Base-by-base conservation (phyloP, 2,329 filamentous ascomycete species). In the Penicillium occitanis region DNA sequence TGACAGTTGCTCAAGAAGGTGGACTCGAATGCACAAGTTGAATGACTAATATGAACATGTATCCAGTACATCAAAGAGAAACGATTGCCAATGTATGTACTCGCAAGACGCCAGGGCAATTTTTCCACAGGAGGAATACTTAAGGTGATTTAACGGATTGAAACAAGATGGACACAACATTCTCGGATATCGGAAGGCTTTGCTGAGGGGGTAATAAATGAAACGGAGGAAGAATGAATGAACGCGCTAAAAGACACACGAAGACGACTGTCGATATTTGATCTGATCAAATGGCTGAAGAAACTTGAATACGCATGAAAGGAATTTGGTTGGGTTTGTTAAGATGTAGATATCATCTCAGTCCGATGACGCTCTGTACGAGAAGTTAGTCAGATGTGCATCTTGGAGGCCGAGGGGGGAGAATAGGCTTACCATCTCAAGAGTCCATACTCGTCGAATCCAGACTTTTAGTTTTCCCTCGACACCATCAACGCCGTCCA, bases 361-460 rank as follows among this genome's bases (percentile, higher is more conserved):
- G 84, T 65, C 92, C 92, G 77, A 96, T 95, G 64, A 95, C 92
- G 76, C 91, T 95, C 92, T 86, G 71, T 59, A 46, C 11, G 25
- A 22, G 11, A 51, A 28, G 40, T 42, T 51, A 63, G 53, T 28
- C 44, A 33, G 17, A 30, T 53, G 59, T 28, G 63, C 74, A 70
- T 76, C 73, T 61, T 58, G 50, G 22, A 61, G 17, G 35, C 44
- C 33, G 30, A 30, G 10, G 30, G 28, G 5, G 11, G 42, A 33
- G 1, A 44, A 50, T 63, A 33, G 8, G 74, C 83, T 77, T 78
- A 89, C 87, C 87, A 99, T 99, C 84, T 99, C 95, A 67, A 99
- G 85, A 67, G 95, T 99, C 95, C 95, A 99, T 67, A 99, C 95
- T 73, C 95, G 87, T 75, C 95, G 86, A 77, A 99, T 98, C 95